Evolutionary conservation across 2,329 filamentous ascomycete genomes (phyloP), one percentile per base, ranked within the genome.

Genomic region (Rhexocercosporidium sp.): DNA sequence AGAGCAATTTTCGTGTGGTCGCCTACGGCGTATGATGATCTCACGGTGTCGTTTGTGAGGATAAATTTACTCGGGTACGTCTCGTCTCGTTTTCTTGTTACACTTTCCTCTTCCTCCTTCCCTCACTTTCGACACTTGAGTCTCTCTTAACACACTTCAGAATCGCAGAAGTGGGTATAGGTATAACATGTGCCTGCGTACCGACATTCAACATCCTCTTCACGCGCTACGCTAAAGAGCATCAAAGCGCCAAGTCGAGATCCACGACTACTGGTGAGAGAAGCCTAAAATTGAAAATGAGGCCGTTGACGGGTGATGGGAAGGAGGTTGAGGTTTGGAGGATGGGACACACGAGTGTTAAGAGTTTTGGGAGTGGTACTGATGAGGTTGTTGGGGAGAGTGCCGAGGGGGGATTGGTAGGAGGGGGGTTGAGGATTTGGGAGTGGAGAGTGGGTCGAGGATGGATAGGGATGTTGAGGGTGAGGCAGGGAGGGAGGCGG

Each of bases 131-230:
- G 5, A 46, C 9, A 6, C 22, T 47, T 20, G 9, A 27, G 25
- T 11, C 12, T 34, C 14, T 37, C 20, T n/a, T 61, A 70, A 57
- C 54, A 31, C 6, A 39, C 14, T 14, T 6, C 31, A 57, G 70
- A 8, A 66, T 67, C 1, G 59, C 75, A 31, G 75, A 77, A 56
- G 59, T 76, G 3, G 67, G 68, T 11, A 76, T 77, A 31, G 75
- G 75, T 8, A 59, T 77, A 3, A 57, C 72, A 7, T 77, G 75
- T 57, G 70, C 75, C n/a, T 77, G 75, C 61, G 63, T 77, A 3
- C 76, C 75, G 7, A 66, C 73, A 5, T 49, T 71, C 39, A 73
- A 74, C 61, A 49, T 73, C 39, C 53, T 76, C n/a, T 61, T 65
- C 51, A 61, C 56, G n/a, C 64, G 47, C 7, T 60, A 54, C 39